These are phyloP conservation scores for Aureobasidium subglaciale DNA, from an alignment of 2,329 filamentous ascomycete species.

Conservation along the genomic window DNA sequence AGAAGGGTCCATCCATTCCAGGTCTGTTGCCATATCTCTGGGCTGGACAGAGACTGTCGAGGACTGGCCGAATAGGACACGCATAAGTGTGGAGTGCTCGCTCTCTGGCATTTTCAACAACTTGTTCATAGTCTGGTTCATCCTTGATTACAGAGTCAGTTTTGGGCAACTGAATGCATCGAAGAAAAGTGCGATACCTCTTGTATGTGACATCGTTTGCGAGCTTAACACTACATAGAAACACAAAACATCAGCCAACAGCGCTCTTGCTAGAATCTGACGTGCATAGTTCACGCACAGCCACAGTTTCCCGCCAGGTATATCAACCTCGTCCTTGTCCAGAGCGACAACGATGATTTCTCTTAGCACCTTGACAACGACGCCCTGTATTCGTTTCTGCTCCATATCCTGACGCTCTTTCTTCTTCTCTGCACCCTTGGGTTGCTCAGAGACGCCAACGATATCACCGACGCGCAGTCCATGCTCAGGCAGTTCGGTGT, in stretches of 20 bases:
- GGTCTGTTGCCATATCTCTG: constrained; percentile 36
- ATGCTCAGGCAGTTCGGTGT: constrained; percentile 57
- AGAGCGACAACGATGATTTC: constrained; percentile 59
- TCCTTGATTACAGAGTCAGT: constrained; percentile 34
- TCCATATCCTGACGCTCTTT: constrained; percentile 64
- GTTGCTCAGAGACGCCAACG: constrained; percentile 68
- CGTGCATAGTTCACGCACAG: constrained; percentile 42
- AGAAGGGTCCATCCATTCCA: constrained; percentile 49
- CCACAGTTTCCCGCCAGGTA: constrained; percentile 52
- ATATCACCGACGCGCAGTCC: constrained; percentile 72
- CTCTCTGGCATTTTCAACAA: constrained; percentile 49
- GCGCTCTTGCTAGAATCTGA: constrained; percentile 1
- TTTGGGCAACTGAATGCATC: neutral
- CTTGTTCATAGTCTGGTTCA: constrained; percentile 57
- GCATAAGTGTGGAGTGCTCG: constrained; percentile 52
- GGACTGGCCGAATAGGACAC: constrained; percentile 53
- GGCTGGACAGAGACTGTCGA: constrained; percentile 44
- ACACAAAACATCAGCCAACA: constrained; percentile 28
- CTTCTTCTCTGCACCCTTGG: constrained; percentile 62
- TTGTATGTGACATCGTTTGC: constrained; percentile 62
- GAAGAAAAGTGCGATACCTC: constrained; percentile 35
- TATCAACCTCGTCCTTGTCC: constrained; percentile 54
- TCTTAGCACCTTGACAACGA: constrained; percentile 58
- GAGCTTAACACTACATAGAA: constrained; percentile 49
- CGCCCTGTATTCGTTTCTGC: constrained; percentile 60